phyloP scores from a whole-genome alignment of 164 flowering plant genomes.

The Kalanchoe fedtschenkoi region DNA sequence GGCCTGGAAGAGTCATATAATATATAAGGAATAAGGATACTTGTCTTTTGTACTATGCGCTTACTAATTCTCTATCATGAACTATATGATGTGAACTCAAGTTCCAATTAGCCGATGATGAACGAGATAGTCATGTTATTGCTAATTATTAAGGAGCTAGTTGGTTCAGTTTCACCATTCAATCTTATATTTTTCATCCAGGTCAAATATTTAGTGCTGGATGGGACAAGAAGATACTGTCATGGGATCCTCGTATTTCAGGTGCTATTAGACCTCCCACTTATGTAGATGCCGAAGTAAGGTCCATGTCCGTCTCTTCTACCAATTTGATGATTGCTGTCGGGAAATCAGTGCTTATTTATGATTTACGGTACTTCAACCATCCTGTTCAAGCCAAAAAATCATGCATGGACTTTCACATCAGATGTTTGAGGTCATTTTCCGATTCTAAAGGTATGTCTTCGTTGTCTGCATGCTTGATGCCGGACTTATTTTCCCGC shows the following conservation, averaged over 20 bases:
- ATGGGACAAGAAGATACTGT: conserved; percentile 52
- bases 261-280: conserved; percentile 15
- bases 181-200: conserved; percentile 16
- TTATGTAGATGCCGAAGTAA: conserved; percentile 33
- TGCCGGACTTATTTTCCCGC: neutral
- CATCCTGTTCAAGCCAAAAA: conserved; percentile 30
- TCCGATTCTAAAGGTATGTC: conserved; percentile 51
- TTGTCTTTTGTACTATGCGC: no score
- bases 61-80: no score
- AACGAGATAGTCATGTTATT: no score
- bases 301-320: conserved; percentile 55
- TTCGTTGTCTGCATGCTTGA: neutral
- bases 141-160: neutral
- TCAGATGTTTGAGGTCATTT: conserved; percentile 48
- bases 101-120: neutral
- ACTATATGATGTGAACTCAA: no score
- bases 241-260: conserved; percentile 51
- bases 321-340: conserved; percentile 39
- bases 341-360: conserved; percentile 41
- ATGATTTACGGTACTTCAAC: conserved; percentile 59
- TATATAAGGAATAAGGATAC: no score
- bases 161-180: neutral
- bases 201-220: conserved; percentile 60
- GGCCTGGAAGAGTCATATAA: no score
- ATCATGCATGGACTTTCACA: conserved; percentile 24